Evolutionary conservation across 805 yeast species (phyloP), one percentile per base, ranked within the genome.

Genomic region (Starmera caribaea): DNA sequence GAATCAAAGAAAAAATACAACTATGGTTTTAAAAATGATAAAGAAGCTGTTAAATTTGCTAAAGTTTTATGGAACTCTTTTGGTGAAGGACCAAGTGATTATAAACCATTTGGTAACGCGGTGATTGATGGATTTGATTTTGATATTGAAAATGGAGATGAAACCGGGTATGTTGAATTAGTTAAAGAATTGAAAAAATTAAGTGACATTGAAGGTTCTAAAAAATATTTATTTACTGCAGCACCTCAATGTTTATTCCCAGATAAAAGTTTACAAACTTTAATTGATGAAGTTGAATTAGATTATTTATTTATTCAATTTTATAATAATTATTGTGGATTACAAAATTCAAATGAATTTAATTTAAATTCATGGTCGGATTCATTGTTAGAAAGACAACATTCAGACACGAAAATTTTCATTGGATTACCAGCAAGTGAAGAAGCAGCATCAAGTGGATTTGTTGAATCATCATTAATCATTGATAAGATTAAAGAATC

Each of bases 71-170:
- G 84, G 74, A 63, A 75, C 42, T 73, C 72, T 38, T 75, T 83
- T 54, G 81, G 79, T 38, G 74, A 66, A 38, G 86, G 84, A 24
- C 49, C 72, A 10, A 53, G 65, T n/a, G 44, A 59, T 16, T 63
- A 80, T 48, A 74, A 74, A 50, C 72, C 81, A 42, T 86, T 87
- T 57, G 94, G 83, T 36, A 73, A 69, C 49, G 68, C 95, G 2
- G 59, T 80, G 17, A 68, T 90, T 35, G 97, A 90, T 61, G 97
- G 97, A 14, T 89, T 88, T 57, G 97, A 90, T 60, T 79, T 89
- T 46, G 97, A 90, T 60, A 77, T 85, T 51, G 97, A 90, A 60
- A 72, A 75, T 55, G 68, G 68, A 44, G 59, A 68, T 41, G 68
- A 71, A 38, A 63, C 66, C 1, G 96, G 95, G n/a, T 82, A 80